Base-by-base conservation (phyloP, 805 yeast genomes). In the Candida sithepensis region DNA sequence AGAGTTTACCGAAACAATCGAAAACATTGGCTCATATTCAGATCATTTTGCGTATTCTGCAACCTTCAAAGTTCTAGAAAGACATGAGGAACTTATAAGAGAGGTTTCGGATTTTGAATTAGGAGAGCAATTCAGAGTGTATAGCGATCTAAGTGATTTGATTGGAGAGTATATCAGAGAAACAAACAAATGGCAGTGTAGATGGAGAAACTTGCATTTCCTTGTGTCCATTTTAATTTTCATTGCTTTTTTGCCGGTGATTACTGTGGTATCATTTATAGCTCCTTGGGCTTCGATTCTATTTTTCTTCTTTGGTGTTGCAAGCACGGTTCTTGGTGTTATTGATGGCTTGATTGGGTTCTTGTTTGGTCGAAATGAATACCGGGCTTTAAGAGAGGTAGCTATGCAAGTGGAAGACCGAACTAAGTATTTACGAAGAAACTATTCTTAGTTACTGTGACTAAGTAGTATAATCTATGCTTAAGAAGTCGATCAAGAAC, bases 1-100 rank as follows among this genome's bases (percentile, higher is more conserved):
- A 2, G 75, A 74, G 24, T 91, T 94, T 60, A 82, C 89, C 1
- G 96, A 88, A 41, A 59, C 64, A 20, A 68, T 88, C 8, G 84
- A 86, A 0, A 73, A 69, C 1, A 72, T 87, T 1, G 89, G 95
- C 23, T 85, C 96, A 3, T 84, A 78, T 52, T 88, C 97, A 0
- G 99, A 94, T 61, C 99, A 94, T 70, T 94, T 94, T 73, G 99
- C 92, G 0, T 87, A 85, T 57, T 57, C 74, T 1, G 74, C 80
- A 38, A 66, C 72, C 1, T 56, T 80, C 38, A 61, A 69, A 42
- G 49, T 72, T 2, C 46, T 60, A 18, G 55, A 61, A 6, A 53
- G 43, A 19, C 24, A 40, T 33, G 13, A 20, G 2, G 16, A 12
- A 16, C n/a, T 5, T 12, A 2, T 18, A 2, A n/a, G 5, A 1